Conservation (phyloP, 495 filamentous ascomycete genomes). For the Podospora fimiseda region DNA sequence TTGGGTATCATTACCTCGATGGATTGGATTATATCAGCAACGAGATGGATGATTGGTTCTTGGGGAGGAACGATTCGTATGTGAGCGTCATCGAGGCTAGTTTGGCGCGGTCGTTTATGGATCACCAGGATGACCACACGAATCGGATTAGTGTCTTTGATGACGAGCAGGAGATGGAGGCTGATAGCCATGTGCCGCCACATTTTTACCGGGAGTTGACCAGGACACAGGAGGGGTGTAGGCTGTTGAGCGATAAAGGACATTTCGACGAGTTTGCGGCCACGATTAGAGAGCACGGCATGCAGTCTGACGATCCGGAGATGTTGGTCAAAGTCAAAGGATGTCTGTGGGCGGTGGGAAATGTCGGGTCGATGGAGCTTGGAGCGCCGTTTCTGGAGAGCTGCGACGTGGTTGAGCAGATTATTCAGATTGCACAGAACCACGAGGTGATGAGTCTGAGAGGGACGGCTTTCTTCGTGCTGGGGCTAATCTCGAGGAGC, state of each 20-base stretch:
- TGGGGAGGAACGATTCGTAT: conserved; percentile 89
- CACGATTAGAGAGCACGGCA: conserved; percentile 77
- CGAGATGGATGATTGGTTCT: conserved; percentile 99
- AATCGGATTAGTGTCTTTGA: conserved; percentile 49
- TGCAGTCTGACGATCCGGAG: conserved; percentile 79
- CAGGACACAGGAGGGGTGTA: conserved; percentile 86
- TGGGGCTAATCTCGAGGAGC: conserved; percentile 87
- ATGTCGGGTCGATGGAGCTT: conserved; percentile 96
- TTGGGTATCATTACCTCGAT: conserved; percentile 95
- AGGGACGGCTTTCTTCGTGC: conserved; percentile 92
- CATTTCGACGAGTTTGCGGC: conserved; percentile 90
- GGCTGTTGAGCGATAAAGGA: conserved; percentile 80
- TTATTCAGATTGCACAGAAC: conserved; percentile 77
- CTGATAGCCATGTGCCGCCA: conserved; percentile 64
- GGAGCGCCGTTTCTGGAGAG: conserved; percentile 89
- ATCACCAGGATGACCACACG: conserved; percentile 50
- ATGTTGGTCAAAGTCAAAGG: conserved; percentile 91
- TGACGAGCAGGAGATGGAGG: conserved; percentile 46
- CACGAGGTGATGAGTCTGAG: conserved; percentile 86
- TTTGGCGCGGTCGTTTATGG: conserved; percentile 78
- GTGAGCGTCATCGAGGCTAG: conserved; percentile 93
- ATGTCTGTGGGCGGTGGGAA: conserved; percentile 94
- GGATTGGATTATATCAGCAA: conserved; percentile 96
- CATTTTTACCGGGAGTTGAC: conserved; percentile 97
- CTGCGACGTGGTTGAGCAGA: conserved; percentile 74